Evolutionary conservation across 305 asterid genomes (phyloP).

Genomic region (Rubia balearica): DNA sequence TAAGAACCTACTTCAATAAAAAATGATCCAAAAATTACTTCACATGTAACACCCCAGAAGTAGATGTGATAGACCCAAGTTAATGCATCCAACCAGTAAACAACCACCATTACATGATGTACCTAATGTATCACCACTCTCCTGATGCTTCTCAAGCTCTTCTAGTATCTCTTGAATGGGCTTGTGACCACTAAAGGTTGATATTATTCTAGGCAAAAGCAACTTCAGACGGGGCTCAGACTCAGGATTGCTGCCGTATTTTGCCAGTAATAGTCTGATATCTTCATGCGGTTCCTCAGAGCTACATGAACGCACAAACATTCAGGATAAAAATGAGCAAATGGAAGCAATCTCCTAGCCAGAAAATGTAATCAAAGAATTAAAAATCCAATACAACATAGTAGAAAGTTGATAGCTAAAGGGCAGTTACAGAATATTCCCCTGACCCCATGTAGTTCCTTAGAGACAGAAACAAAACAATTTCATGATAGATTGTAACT

Average conservation of each 20-base stretch:
- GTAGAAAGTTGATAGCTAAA: background rate
- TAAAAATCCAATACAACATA: background rate
- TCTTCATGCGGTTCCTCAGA: slow-evolving; percentile 75
- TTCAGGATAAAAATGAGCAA: background rate
- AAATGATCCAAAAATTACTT: background rate
- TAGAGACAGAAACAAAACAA: background rate
- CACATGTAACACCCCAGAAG: background rate
- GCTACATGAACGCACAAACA: slow-evolving; percentile 30
- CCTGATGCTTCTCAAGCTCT: slow-evolving; percentile 73
- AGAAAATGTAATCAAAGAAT: background rate
- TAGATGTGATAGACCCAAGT: slow-evolving; percentile 1
- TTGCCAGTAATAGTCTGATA: slow-evolving; percentile 49
- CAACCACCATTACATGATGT: slow-evolving; percentile 11
- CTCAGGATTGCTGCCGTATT: slow-evolving; percentile 56
- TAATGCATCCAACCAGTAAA: slow-evolving; percentile 3
- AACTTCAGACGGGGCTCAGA: slow-evolving; percentile 71
- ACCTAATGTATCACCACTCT: slow-evolving; percentile 80
- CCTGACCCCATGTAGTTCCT: background rate
- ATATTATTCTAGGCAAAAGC: slow-evolving; percentile 78
- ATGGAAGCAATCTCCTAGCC: background rate
- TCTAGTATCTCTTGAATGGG: slow-evolving; percentile 52
- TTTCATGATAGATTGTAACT: background rate
- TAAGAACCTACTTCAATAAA: background rate
- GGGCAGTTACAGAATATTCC: background rate
- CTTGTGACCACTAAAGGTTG: slow-evolving; percentile 67